Percentiles rank a stretch among this genome's conserved stretches.
These are phyloP conservation scores for Amesomyces nigricolor DNA, from an alignment of 2,329 filamentous ascomycete species.

Conservation along the genomic window DNA sequence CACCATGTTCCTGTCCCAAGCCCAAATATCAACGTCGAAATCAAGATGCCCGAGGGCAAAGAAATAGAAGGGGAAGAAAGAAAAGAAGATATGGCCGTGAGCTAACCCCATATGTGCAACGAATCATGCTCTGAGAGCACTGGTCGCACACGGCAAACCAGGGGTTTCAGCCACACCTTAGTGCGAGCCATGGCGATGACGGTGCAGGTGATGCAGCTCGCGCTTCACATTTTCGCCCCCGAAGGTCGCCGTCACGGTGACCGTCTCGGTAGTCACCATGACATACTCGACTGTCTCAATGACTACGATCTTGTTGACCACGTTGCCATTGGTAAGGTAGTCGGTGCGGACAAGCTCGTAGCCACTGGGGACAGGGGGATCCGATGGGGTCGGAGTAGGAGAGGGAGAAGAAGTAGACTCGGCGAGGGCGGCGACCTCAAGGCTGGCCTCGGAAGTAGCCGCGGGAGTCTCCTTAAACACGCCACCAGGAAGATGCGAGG, in stretches of 20 bases:
- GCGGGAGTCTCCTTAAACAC: slow-evolving; percentile 33
- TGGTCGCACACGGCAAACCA: slow-evolving; percentile 3
- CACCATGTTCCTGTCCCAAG: not conserved
- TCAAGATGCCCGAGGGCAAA: slow-evolving; percentile 11
- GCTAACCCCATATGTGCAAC: slow-evolving; percentile 15
- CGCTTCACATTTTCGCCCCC: slow-evolving; percentile 28
- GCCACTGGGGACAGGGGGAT: slow-evolving; percentile 31
- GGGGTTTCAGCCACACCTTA: not conserved
- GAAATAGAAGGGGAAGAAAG: slow-evolving; percentile 7
- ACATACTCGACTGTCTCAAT: slow-evolving; percentile 51
- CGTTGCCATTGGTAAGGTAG: slow-evolving; percentile 44
- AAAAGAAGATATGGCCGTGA: slow-evolving; percentile 14
- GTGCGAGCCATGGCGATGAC: slow-evolving; percentile 26
- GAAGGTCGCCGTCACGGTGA: slow-evolving; percentile 32
- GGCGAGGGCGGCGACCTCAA: slow-evolving; percentile 13
- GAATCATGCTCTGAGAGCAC: slow-evolving; percentile 6
- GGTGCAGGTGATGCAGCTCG: slow-evolving; percentile 38
- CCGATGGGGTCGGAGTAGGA: slow-evolving; percentile 27
- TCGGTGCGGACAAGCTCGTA: slow-evolving; percentile 46
- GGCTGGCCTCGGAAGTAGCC: slow-evolving; percentile 14
- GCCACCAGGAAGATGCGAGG: slow-evolving; percentile 35
- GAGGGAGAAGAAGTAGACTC: slow-evolving; percentile 22
- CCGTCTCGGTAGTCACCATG: slow-evolving; percentile 40
- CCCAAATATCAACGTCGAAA: slow-evolving; percentile 15
- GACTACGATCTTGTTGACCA: slow-evolving; percentile 53